Percentiles rank a stretch among this genome's conserved stretches.
Conservation (phyloP, 345 rosid genomes). For the Xanthoceras sorbifolium region DNA sequence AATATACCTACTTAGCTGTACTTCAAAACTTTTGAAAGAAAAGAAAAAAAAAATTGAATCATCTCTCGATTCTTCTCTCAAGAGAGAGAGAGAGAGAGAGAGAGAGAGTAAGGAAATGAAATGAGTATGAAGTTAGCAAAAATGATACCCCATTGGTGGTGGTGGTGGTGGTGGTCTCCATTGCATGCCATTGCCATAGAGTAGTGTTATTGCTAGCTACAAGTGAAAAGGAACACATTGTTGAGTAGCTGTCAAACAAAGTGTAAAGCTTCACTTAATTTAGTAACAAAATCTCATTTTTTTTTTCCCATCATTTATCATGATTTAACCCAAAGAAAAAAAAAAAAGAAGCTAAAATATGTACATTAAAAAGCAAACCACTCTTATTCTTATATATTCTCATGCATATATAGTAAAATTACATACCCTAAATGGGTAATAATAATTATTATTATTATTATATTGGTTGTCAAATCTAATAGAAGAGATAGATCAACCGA, state of each 20-base stretch:
- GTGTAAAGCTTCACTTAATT: slow-evolving; percentile 8
- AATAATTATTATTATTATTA: background rate
- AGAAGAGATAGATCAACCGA: background rate
- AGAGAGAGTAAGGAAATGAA: background rate
- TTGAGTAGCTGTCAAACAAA: slow-evolving; percentile 28
- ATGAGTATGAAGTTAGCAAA: slow-evolving; percentile 37
- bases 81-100: too few species aligned
- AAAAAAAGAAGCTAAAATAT: background rate
- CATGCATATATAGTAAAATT: background rate
- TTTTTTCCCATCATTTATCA: slow-evolving; percentile 6
- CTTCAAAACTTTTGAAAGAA: slow-evolving; percentile 2
- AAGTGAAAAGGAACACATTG: slow-evolving; percentile 5
- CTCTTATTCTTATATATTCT: background rate
- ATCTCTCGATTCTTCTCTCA: background rate
- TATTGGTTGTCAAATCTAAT: slow-evolving; percentile 8
- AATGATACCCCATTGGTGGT: slow-evolving; percentile 26
- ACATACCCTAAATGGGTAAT: background rate
- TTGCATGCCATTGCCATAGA: background rate
- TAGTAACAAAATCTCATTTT: slow-evolving; percentile 1
- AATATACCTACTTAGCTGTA: background rate
- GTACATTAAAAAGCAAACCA: background rate
- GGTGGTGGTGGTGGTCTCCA: slow-evolving; percentile 2
- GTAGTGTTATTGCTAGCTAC: background rate
- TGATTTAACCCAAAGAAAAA: background rate
- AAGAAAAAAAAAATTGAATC: slow-evolving; percentile 1